These are phyloP conservation scores for Herpetomonas tarakana DNA, from an alignment of 208 protist genomes.

Conservation along the genomic window DNA sequence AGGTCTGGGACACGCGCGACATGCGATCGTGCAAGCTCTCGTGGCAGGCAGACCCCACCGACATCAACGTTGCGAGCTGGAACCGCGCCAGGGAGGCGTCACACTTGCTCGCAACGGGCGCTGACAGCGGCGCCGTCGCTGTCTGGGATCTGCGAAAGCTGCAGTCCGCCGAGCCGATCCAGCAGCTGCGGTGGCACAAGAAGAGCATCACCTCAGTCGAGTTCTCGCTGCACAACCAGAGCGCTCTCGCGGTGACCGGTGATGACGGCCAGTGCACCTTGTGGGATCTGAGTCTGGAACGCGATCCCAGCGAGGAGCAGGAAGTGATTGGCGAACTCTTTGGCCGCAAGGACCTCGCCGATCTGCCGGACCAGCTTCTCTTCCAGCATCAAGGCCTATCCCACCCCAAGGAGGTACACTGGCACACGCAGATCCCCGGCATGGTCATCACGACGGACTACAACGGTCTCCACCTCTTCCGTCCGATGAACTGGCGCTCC, in stretches of 20 bases:
- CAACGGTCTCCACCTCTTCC: constrained; percentile 96
- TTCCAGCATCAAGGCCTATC: constrained; percentile 97
- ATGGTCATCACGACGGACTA: constrained; percentile 95
- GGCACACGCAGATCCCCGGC: constrained; percentile 96
- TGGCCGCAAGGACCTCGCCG: constrained; percentile 67
- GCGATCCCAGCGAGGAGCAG: constrained; percentile 92
- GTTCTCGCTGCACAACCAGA: constrained; percentile 96
- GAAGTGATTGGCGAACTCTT: constrained; percentile 80
- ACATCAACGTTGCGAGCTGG: constrained; percentile 98
- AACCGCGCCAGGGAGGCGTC: constrained; percentile 85
- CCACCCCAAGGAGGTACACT: constrained; percentile 98
- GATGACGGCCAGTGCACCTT: constrained; percentile 95
- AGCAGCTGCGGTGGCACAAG: constrained; percentile 92
- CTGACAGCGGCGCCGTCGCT: constrained; percentile 95
- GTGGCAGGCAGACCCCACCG: constrained; percentile 81
- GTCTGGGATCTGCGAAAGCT: constrained; percentile 97
- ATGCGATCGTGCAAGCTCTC: constrained; percentile 68
- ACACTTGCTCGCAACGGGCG: constrained; percentile 96
- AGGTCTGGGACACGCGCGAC: constrained; percentile 93
- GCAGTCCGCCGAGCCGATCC: constrained; percentile 47
- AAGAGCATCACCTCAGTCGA: constrained; percentile 96
- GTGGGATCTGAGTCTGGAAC: constrained; percentile 98
- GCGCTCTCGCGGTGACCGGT: constrained; percentile 91
- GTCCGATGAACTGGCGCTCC: constrained; percentile 94
- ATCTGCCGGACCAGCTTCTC: constrained; percentile 95